Percentiles rank a stretch among this genome's conserved stretches.
These are phyloP conservation scores for Leishmania martiniquensis DNA, from an alignment of 208 protist genomes.

Conservation along the genomic window DNA sequence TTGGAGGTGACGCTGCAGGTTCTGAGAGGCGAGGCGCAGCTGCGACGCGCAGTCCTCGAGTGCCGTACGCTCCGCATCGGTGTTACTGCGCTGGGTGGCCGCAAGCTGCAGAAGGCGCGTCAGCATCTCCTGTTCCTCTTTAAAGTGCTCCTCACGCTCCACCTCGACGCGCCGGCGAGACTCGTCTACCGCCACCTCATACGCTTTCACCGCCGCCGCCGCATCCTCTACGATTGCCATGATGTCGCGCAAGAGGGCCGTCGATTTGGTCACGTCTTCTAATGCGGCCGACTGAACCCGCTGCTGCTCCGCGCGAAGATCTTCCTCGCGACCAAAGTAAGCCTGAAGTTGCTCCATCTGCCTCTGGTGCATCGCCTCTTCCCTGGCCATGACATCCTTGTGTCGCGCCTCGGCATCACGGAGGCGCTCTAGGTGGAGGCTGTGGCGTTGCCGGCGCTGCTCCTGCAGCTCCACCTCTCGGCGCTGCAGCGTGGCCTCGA, in stretches of 20 bases:
- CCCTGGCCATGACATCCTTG: conserved; percentile 47
- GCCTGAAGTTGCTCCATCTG: conserved; percentile 67
- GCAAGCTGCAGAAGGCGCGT: conserved; percentile 46
- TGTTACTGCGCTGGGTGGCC: conserved; percentile 45
- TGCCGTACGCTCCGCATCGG: conserved; percentile 47
- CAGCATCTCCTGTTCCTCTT: conserved; percentile 42
- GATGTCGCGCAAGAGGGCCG: conserved; percentile 39
- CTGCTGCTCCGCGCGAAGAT: conserved; percentile 51
- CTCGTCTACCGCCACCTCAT: conserved; percentile 50
- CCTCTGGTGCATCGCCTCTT: conserved; percentile 62
- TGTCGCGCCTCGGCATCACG: conserved; percentile 61
- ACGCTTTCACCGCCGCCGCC: conserved; percentile 46
- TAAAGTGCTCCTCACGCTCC: conserved; percentile 36
- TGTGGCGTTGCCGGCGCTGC: conserved; percentile 48
- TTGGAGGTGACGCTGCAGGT: conserved; percentile 63
- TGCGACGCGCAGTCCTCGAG: conserved; percentile 46
- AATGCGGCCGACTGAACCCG: conserved; percentile 42
- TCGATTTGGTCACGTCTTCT: conserved; percentile 42
- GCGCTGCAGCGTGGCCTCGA: conserved; percentile 52
- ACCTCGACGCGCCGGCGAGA: conserved; percentile 35
- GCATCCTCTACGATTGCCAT: conserved; percentile 42
- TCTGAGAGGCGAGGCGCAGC: conserved; percentile 43
- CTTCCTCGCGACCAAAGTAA: conserved; percentile 53
- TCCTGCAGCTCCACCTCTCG: conserved; percentile 64
- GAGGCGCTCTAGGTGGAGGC: conserved; percentile 69